Evolutionary conservation across 2,329 filamentous ascomycete species (phyloP).

Genomic region (Cercospora beticola): DNA sequence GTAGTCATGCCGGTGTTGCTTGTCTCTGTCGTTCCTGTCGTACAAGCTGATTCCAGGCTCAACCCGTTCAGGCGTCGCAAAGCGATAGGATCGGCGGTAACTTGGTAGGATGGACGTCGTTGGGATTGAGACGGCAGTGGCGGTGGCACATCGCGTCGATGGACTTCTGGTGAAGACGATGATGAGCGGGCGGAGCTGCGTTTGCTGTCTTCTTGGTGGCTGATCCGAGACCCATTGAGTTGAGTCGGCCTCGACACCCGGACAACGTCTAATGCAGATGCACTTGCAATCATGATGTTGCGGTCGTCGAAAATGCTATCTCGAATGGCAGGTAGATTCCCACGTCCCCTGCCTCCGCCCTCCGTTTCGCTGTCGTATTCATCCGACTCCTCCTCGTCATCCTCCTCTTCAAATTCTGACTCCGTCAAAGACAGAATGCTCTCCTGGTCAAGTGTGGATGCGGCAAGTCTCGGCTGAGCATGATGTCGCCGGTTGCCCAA

Average conservation of each 20-base stretch:
- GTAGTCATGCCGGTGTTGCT: slow-evolving; percentile 11
- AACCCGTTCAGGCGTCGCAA: slow-evolving; percentile 22
- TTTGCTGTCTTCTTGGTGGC: slow-evolving; percentile 10
- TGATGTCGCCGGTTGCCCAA: slow-evolving; percentile 9
- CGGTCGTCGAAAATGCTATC: slow-evolving; percentile 27
- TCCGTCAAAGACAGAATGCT: slow-evolving; percentile 23
- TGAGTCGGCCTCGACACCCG: slow-evolving; percentile 20
- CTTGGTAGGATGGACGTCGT: neutral
- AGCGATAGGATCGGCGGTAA: slow-evolving; percentile 13
- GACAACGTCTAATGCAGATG: slow-evolving; percentile 22
- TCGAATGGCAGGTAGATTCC: slow-evolving; percentile 22
- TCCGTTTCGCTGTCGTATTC: slow-evolving; percentile 9
- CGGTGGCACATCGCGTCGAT: slow-evolving; percentile 4
- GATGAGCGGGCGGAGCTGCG: slow-evolving; percentile 16
- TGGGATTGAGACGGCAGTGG: neutral
- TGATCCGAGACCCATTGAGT: slow-evolving; percentile 6
- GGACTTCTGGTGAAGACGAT: slow-evolving; percentile 13
- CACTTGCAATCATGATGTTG: slow-evolving; percentile 22
- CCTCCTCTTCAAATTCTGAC: slow-evolving; percentile 22
- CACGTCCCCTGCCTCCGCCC: slow-evolving; percentile 1
- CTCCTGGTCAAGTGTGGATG: slow-evolving; percentile 13
- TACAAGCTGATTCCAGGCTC: slow-evolving; percentile 17
- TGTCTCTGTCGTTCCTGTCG: slow-evolving; percentile 4
- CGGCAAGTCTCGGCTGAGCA: slow-evolving; percentile 3
- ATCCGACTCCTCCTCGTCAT: slow-evolving; percentile 9